Evolutionary conservation across 108 stramenopile species (phyloP).

Genomic region (Cyclostephanos invisitatus): DNA sequence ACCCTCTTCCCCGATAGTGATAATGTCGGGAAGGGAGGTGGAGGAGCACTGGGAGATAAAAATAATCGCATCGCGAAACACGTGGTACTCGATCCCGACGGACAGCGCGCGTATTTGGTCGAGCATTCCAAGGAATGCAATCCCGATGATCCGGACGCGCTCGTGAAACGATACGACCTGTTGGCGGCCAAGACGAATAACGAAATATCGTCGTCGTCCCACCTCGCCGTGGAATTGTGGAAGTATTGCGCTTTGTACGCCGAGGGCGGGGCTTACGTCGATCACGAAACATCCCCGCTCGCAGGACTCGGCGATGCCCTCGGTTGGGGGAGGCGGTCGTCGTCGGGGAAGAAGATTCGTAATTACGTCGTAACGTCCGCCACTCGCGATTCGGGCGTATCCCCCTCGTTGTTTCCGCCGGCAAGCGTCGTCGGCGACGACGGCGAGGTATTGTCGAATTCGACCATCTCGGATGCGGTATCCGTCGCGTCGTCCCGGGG

Average conservation of each 20-base stretch:
- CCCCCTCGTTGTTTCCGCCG: constrained; percentile 7
- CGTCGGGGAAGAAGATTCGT: not conserved
- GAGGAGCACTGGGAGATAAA: too few species aligned
- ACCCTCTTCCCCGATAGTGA: constrained; percentile 9
- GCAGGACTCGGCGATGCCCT: constrained; percentile 36
- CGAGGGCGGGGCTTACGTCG: constrained; percentile 61
- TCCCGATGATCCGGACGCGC: not conserved
- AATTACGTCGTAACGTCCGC: constrained; percentile 35
- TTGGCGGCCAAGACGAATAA: not conserved
- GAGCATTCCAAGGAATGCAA: constrained; percentile 8
- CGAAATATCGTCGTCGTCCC: constrained; percentile 17
- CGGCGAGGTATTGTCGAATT: not conserved
- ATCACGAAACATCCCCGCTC: constrained; percentile 54
- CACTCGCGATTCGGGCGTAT: constrained; percentile 20
- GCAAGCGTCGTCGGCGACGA: not conserved
- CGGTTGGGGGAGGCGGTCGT: not conserved
- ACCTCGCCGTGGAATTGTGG: constrained; percentile 69
- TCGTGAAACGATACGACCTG: constrained; percentile 24
- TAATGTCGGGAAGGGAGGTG: not conserved
- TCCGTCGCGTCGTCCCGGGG: not conserved
- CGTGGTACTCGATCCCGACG: constrained; percentile 10
- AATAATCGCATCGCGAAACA: constrained; percentile 17
- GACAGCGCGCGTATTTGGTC: constrained; percentile 26
- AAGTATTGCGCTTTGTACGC: constrained; percentile 72
- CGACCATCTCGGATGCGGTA: not conserved